These are phyloP conservation scores for Typha latifolia DNA, from an alignment of 176 grass and related monocot species.

Conservation along the genomic window DNA sequence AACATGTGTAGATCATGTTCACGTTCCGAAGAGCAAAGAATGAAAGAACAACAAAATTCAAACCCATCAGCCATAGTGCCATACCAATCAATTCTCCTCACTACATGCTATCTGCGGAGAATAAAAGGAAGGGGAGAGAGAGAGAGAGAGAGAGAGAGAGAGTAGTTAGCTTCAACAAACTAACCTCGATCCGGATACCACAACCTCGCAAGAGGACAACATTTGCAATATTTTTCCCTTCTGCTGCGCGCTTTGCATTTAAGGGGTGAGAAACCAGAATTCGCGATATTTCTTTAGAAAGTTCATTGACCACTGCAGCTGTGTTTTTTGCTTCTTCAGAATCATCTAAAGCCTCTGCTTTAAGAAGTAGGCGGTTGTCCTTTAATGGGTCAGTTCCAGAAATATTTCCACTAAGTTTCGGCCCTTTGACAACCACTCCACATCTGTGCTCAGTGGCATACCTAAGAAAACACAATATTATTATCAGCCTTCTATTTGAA, in stretches of 20 bases:
- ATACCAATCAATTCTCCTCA: background rate
- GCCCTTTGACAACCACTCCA: conserved; percentile 95
- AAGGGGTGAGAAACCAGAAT: conserved; percentile 71
- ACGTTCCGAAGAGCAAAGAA: too few species aligned
- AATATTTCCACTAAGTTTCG: conserved; percentile 85
- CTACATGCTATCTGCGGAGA: too few species aligned
- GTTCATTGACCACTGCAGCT: conserved; percentile 68
- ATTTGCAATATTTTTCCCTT: conserved; percentile 85
- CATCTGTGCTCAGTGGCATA: conserved; percentile 97
- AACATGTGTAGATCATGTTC: too few species aligned
- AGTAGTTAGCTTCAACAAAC: background rate
- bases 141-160: too few species aligned
- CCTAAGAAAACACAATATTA: conserved; percentile 23
- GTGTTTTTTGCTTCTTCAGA: conserved; percentile 87
- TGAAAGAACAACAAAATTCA: background rate
- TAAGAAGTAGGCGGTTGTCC: conserved; percentile 81
- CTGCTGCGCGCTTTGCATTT: conserved; percentile 53
- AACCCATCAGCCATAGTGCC: background rate
- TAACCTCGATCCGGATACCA: conserved; percentile 94
- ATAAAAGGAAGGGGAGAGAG: too few species aligned
- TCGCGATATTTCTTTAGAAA: conserved; percentile 74
- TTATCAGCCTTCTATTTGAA: conserved; percentile 3
- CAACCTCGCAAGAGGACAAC: conserved; percentile 76
- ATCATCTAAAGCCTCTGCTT: conserved; percentile 65
- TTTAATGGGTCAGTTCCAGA: conserved; percentile 95